Evolutionary conservation across 2,329 filamentous ascomycete species (phyloP).

Genomic region (Mycosphaerella arachidis): DNA sequence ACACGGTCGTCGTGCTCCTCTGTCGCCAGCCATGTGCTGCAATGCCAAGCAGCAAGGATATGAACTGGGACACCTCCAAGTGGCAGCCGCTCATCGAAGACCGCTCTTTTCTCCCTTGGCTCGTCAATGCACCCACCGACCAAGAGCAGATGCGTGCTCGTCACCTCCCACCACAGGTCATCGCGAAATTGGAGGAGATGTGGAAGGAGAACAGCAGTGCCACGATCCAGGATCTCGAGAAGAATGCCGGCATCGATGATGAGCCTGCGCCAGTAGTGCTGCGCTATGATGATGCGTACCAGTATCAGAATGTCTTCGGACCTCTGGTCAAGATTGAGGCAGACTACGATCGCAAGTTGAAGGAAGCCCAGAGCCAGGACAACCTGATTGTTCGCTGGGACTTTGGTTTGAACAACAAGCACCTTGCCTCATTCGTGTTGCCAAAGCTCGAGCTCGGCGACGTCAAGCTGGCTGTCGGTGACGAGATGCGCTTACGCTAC

Average conservation of each 20-base stretch:
- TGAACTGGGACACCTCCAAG: conserved; percentile 98
- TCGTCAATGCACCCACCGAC: conserved; percentile 82
- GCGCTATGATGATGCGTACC: conserved; percentile 93
- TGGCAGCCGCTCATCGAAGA: conserved; percentile 98
- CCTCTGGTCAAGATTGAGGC: conserved; percentile 98
- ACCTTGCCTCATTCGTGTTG: conserved; percentile 88
- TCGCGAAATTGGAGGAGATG: conserved; percentile 93
- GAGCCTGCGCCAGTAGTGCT: conserved; percentile 89
- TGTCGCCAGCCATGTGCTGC: conserved; percentile 95
- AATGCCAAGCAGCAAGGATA: conserved; percentile 93
- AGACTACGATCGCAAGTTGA: conserved; percentile 97
- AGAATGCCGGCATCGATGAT: conserved; percentile 85
- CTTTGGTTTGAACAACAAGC: conserved; percentile 93
- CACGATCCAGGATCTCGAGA: conserved; percentile 86
- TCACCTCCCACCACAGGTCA: conserved; percentile 88
- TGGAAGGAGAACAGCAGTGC: conserved; percentile 94
- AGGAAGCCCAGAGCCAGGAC: conserved; percentile 96
- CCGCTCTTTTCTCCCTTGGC: conserved; percentile 89
- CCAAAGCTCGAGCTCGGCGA: conserved; percentile 97
- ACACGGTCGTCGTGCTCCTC: conserved; percentile 93
- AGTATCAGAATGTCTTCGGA: conserved; percentile 98
- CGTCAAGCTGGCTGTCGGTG: conserved; percentile 94
- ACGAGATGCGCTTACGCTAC: conserved; percentile 97
- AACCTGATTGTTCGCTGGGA: conserved; percentile 93
- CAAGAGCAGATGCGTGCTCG: conserved; percentile 93